A percentile compares a stretch with the other conserved stretches of the same genome.
These are phyloP conservation scores for Thamnidium elegans DNA, from an alignment of 192 early-diverging fungal species.

Conservation along the genomic window DNA sequence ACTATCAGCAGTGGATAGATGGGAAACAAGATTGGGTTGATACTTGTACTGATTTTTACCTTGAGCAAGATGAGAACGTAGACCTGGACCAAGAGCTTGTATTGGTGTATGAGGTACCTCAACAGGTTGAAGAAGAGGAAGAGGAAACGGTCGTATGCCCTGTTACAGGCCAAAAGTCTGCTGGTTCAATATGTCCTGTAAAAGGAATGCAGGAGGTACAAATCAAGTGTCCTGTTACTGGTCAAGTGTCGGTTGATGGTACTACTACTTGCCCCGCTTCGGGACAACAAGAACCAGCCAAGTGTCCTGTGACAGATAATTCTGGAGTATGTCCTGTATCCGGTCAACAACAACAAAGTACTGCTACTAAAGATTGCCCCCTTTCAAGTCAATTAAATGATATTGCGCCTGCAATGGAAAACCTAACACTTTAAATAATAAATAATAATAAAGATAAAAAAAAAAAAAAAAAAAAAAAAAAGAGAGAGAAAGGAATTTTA, in stretches of 20 bases:
- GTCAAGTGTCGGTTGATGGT: not conserved
- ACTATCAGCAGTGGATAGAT: constrained; percentile 12
- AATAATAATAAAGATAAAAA: too few species aligned
- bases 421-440: too few species aligned
- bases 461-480: too few species aligned
- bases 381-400: too few species aligned
- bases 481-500: too few species aligned
- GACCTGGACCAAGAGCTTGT: not conserved
- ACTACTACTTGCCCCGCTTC: not conserved
- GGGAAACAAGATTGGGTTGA: not conserved
- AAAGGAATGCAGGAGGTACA: not conserved
- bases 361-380: too few species aligned
- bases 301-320: constrained; percentile 9
- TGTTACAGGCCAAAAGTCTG: constrained; percentile 1
- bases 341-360: not conserved
- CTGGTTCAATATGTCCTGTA: not conserved
- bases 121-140: not conserved
- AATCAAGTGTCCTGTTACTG: constrained; percentile 13
- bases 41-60: too few species aligned
- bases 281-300: not conserved
- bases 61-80: not conserved
- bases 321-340: constrained; percentile 14
- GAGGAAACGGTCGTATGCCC: not conserved
- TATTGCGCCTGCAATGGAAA: too few species aligned
- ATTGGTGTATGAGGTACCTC: constrained; percentile 1